Evolutionary conservation across 352 stramenopile genomes (phyloP), one percentile per base, ranked within the genome.

Genomic region (Thalassiosira pacifica): DNA sequence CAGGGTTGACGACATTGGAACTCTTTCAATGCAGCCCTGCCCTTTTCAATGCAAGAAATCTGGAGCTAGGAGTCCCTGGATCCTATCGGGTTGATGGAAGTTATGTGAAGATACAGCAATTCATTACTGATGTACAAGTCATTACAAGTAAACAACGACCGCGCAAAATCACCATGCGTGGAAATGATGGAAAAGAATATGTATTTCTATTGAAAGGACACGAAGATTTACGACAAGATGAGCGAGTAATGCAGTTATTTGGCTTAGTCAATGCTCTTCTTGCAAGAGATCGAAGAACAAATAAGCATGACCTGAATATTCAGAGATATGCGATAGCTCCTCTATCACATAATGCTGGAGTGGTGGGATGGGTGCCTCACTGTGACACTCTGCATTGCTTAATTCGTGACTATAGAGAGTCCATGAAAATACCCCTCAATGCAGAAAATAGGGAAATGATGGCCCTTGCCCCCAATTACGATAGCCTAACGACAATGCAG

Each of bases 221-320:
- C 85, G 98, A 99, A 90, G 98, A 99, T 93, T 88, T 99, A 61
- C 92, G 98, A 22, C 98, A 99, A 91, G 98, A 99, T 85, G 98
- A 99, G 89, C 94, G 98, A 26, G 98, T 99, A 45, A 99, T 99
- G 94, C 98, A 99, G 88, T 89, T 99, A 0, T 99, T 99, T 90
- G 98, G 98, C 2, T 93, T 99, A n/a, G 97, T 99, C 55, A 99
- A 99, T 92, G 97, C 97, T 16, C 92, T 99, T 66, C 86, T 99
- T 42, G 97, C 98, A 69, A 98, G 98, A 82, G 98, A 99, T 76
- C 88, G 96, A 19, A 94, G 96, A 48, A 99, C 98, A 13, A 97
- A 96, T 32, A 98, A 98, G 83, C 98, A 99, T 76, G 97, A 99
- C 79, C 88, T 99, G 29, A 97, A 97, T 76, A 99, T 99, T 72